These are phyloP conservation scores for Hermanozyma aechmeae DNA, from an alignment of 805 yeast genomes.

Conservation along the genomic window DNA sequence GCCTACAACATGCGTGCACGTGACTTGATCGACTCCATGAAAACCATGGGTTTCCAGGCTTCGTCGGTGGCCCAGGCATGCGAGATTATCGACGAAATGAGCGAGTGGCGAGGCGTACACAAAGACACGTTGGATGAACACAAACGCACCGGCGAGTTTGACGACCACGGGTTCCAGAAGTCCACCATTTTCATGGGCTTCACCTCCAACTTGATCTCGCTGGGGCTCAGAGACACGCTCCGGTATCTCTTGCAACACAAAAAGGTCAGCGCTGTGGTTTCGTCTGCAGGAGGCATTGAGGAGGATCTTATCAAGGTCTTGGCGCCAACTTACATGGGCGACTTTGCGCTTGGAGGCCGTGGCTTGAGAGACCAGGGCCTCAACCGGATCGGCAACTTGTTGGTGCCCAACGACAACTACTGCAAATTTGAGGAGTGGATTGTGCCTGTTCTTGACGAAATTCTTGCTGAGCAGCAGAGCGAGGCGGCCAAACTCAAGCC, in stretches of 20 bases:
- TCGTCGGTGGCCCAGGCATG: conserved; percentile 80
- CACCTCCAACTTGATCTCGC: conserved; percentile 90
- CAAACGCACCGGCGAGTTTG: conserved; percentile 61
- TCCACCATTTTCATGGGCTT: conserved; percentile 92
- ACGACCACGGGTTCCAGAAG: conserved; percentile 68
- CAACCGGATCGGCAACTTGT: conserved; percentile 94
- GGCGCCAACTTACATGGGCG: conserved; percentile 95
- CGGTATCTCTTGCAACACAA: conserved; percentile 87
- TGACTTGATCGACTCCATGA: conserved; percentile 76
- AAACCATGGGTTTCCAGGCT: conserved; percentile 96
- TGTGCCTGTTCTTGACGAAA: conserved; percentile 81
- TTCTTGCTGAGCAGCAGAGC: conserved; percentile 82
- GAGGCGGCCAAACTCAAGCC: conserved; percentile 42
- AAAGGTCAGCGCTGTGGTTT: conserved; percentile 89
- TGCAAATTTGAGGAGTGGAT: conserved; percentile 98
- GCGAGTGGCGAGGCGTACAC: conserved; percentile 85
- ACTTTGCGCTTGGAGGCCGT: conserved; percentile 73
- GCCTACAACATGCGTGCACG: conserved; percentile 73
- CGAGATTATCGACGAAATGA: conserved; percentile 87
- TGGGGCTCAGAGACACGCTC: conserved; percentile 88
- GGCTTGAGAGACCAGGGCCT: conserved; percentile 86
- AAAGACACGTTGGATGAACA: conserved; percentile 60
- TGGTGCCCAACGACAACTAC: conserved; percentile 97
- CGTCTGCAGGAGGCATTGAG: conserved; percentile 98
- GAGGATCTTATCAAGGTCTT: conserved; percentile 94